These are phyloP conservation scores for Cladobotryum mycophilum DNA, from an alignment of 2,329 filamentous ascomycete species.

Conservation along the genomic window DNA sequence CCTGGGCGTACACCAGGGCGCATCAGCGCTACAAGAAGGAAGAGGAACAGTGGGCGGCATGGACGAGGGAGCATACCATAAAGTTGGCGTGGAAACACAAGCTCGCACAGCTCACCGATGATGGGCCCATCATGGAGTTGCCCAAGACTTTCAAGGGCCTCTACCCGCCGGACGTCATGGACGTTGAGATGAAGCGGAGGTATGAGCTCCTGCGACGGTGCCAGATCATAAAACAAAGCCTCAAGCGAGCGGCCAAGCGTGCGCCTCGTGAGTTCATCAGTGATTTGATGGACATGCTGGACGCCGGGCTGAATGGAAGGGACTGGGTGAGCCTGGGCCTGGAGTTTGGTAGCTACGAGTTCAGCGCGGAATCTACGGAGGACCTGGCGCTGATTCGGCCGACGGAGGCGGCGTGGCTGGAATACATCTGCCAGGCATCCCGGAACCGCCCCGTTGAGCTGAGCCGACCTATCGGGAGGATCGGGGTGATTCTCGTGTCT, in stretches of 20 bases:
- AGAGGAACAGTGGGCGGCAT: conserved; percentile 17
- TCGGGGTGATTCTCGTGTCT: conserved; percentile 16
- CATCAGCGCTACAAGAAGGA: conserved; percentile 17
- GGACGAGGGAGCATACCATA: conserved; percentile 13
- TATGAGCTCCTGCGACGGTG: conserved; percentile 13
- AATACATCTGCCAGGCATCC: conserved; percentile 17
- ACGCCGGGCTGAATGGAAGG: conserved; percentile 10
- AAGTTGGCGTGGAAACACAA: conserved; percentile 15
- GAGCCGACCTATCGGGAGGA: not conserved
- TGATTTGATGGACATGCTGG: conserved; percentile 7
- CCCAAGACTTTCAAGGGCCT: conserved; percentile 21
- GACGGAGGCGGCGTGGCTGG: conserved; percentile 18
- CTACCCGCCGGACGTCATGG: conserved; percentile 14
- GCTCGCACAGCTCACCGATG: conserved; percentile 1
- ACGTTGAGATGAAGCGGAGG: conserved; percentile 19
- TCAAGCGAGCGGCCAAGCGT: conserved; percentile 13
- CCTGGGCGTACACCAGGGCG: conserved; percentile 22
- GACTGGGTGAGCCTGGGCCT: not conserved
- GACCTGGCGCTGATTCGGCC: conserved; percentile 14
- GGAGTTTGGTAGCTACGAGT: conserved; percentile 14
- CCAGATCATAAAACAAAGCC: conserved; percentile 11
- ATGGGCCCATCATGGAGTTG: conserved; percentile 17
- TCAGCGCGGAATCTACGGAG: not conserved
- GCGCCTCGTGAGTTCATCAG: conserved; percentile 16
- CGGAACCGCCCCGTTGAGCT: conserved; percentile 4